Base-by-base conservation (phyloP, 805 yeast genomes). In the Metschnikowia koreensis region DNA sequence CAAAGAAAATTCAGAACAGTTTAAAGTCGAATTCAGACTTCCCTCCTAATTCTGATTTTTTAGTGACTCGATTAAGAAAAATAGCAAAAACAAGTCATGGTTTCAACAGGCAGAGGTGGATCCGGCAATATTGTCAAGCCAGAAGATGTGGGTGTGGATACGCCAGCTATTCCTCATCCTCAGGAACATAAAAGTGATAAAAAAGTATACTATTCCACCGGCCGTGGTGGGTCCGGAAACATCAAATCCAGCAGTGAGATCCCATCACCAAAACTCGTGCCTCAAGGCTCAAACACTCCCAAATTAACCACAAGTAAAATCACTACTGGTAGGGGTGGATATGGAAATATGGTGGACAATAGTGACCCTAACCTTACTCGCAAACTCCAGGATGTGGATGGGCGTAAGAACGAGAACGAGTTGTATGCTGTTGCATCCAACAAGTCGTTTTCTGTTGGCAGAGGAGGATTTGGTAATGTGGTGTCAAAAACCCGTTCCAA, bases 191-290 rank as follows among this genome's bases (percentile, higher is more conserved):
- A 60, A 2, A 59, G 64, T 13, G 70, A 66, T 41, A 69, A 68
- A 52, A 66, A 60, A 56, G 63, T 71, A 7, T 72, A 70, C 52
- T 79, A 78, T 57, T 77, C 89, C n/a, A 86, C 91, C 0, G 92
- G 92, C 6, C 76, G 93, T 57, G 93, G 93, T 10, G 93, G 93
- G 9, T 86, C 86, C 1, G 92, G 92, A 6, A 86, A 86, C 66
- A 81, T 86, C 49, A 72, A 77, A 58, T 59, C 72, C 3, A 64
- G 80, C 11, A 58, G 63, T 38, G 66, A 71, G 33, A 65, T 71
- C 27, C 82, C 83, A 3, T 73, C 81, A 8, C 87, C 87, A 3
- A 79, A 75, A 45, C 72, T 81, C 33, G 81, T 77, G 2, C 81
- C 81, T 2, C 82, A 79, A 57, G 87, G 87, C 3, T 77, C 83